A percentile compares a stretch with the other conserved stretches of the same genome.
Evolutionary conservation across 108 stramenopile genomes (phyloP).

Genomic region (Nitzschia sp.): DNA sequence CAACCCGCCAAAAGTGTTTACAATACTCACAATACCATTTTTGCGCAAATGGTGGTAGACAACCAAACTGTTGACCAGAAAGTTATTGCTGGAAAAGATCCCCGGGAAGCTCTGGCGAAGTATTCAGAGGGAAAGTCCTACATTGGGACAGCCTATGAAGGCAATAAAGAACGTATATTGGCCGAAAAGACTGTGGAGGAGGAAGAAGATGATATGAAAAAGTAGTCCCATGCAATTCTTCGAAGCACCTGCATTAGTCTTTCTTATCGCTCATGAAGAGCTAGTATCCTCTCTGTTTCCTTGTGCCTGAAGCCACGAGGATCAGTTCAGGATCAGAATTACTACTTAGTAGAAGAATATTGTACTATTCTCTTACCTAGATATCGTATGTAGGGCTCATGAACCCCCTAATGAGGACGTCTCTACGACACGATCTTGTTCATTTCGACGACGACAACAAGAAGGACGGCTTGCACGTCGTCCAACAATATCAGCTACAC

Average conservation of each 20-base stretch:
- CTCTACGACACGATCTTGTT: too few relatives aligned
- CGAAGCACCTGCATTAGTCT: too few relatives aligned
- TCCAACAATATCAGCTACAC: background rate
- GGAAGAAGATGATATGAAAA: conserved; percentile 66
- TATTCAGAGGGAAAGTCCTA: conserved; percentile 65
- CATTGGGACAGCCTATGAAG: conserved; percentile 46
- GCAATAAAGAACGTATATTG: conserved; percentile 70
- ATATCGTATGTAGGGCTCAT: too few relatives aligned
- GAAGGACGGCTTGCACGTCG: background rate
- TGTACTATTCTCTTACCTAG: too few relatives aligned
- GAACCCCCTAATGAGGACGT: too few relatives aligned
- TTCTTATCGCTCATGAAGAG: too few relatives aligned
- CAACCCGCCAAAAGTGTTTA: conserved; percentile 73
- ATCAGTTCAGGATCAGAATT: too few relatives aligned
- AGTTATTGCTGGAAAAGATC: conserved; percentile 80
- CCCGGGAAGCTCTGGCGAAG: conserved; percentile 71
- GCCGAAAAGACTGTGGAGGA: conserved; percentile 80
- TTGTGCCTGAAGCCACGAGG: too few relatives aligned
- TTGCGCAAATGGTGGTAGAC: conserved; percentile 68
- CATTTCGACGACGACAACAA: background rate
- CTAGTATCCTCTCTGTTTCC: too few relatives aligned
- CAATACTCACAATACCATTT: conserved; percentile 50
- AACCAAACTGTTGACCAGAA: conserved; percentile 51
- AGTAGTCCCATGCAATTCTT: too few relatives aligned
- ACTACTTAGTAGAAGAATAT: too few relatives aligned